phyloP scores from a whole-genome alignment of 768 basidiomycete genomes.

The Calocybe indica region DNA sequence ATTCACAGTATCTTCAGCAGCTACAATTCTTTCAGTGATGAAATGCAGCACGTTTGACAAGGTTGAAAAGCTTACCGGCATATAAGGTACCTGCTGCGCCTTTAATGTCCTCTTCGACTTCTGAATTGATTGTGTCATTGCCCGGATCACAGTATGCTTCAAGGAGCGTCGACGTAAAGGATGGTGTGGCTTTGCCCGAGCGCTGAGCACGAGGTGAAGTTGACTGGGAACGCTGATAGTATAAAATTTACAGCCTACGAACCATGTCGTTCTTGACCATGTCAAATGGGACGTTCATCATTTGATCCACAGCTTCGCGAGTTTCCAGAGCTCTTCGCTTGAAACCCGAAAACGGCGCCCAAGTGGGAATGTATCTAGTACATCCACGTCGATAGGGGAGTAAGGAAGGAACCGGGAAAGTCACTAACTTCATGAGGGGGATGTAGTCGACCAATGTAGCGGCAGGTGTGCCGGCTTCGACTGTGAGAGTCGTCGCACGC shows the following conservation, averaged over 20 bases:
- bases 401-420: not conserved
- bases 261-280: slow-evolving; percentile 46
- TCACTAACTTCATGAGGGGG: slow-evolving; percentile 33
- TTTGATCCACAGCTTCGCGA: slow-evolving; percentile 36
- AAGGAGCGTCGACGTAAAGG: slow-evolving; percentile 39
- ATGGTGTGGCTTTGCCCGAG: slow-evolving; percentile 35
- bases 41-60: not conserved
- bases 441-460: slow-evolving; percentile 46
- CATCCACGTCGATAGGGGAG: not conserved
- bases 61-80: slow-evolving; percentile 28
- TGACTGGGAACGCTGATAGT: not conserved
- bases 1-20: slow-evolving; percentile 34
- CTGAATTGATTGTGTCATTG: slow-evolving; percentile 26
- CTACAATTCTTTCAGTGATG: slow-evolving; percentile 12
- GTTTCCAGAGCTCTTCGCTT: slow-evolving; percentile 37
- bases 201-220: slow-evolving; percentile 20
- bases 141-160: slow-evolving; percentile 28
- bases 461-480: slow-evolving; percentile 39
- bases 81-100: slow-evolving; percentile 50
- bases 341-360: slow-evolving; percentile 43
- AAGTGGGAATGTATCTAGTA: slow-evolving; percentile 39
- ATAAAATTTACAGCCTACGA: slow-evolving; percentile 6
- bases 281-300: slow-evolving; percentile 47
- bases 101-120: slow-evolving; percentile 49
- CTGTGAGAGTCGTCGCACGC: slow-evolving; percentile 38